phyloP scores from a whole-genome alignment of 2,329 filamentous ascomycete species.

The Ascomycota sp. region DNA sequence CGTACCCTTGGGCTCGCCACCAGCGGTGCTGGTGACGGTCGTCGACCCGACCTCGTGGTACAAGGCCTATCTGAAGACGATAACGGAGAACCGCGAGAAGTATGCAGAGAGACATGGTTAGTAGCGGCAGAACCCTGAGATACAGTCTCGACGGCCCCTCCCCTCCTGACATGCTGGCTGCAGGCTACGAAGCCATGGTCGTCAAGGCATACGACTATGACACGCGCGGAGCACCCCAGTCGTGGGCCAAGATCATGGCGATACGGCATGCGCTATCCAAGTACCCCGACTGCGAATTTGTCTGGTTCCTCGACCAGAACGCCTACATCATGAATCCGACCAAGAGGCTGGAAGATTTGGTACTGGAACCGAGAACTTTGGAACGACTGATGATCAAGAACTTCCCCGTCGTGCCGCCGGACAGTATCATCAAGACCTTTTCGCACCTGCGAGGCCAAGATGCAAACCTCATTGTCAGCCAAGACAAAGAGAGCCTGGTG shows the following conservation, averaged over 20 bases:
- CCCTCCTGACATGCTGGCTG: not conserved
- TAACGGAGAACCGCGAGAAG: slow-evolving; percentile 63
- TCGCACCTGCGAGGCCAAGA: slow-evolving; percentile 55
- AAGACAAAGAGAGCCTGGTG: slow-evolving; percentile 64
- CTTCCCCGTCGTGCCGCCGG: slow-evolving; percentile 72
- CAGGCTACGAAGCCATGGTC: slow-evolving; percentile 77
- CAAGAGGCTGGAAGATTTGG: slow-evolving; percentile 45
- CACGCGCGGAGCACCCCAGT: slow-evolving; percentile 34
- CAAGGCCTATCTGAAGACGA: slow-evolving; percentile 45
- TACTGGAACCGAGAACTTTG: slow-evolving; percentile 47
- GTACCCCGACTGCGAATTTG: slow-evolving; percentile 54
- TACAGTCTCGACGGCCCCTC: not conserved
- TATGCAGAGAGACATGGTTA: slow-evolving; percentile 79
- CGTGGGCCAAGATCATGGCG: slow-evolving; percentile 66
- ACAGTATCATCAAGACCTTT: slow-evolving; percentile 94
- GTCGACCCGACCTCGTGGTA: slow-evolving; percentile 48
- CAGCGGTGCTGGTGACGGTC: slow-evolving; percentile 67
- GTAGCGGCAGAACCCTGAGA: too few relatives aligned
- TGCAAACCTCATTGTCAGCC: slow-evolving; percentile 64
- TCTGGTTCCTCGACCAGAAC: slow-evolving; percentile 77
- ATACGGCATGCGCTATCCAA: slow-evolving; percentile 73
- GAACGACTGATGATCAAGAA: slow-evolving; percentile 70
- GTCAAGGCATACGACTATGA: slow-evolving; percentile 59
- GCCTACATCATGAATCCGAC: slow-evolving; percentile 74
- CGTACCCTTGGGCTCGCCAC: slow-evolving; percentile 31